Evolutionary conservation across 139 green algal species (phyloP).

Genomic region (Chlamydomonas sp.): DNA sequence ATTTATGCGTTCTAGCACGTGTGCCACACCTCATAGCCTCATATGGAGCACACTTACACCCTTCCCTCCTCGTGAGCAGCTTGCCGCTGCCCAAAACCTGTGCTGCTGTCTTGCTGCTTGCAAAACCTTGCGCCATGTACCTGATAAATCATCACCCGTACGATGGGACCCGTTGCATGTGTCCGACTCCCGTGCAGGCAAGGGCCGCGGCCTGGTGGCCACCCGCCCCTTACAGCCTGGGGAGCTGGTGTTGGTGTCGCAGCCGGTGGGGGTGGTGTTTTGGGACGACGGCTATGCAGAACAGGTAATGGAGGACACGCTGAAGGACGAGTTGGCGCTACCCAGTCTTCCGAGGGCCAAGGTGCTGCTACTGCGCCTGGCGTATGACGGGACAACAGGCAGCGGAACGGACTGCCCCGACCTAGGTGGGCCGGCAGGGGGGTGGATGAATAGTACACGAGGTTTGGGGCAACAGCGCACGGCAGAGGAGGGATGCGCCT

Average conservation of each 20-base stretch:
- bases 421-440: not conserved
- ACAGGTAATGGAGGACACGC: not conserved
- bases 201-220: slow-evolving; percentile 20
- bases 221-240: not conserved
- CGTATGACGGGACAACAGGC: not conserved
- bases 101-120: not conserved
- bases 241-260: slow-evolving; percentile 21
- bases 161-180: no score
- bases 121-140: no score
- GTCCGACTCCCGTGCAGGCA: not conserved
- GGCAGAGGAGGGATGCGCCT: no score
- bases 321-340: no score
- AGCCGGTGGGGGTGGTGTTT: not conserved
- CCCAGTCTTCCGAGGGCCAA: not conserved
- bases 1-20: no score
- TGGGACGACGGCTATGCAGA: not conserved
- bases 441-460: not conserved
- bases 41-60: no score
- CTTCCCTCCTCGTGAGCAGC: no score
- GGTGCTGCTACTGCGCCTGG: slow-evolving; percentile 2
- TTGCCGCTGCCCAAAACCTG: no score
- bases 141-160: not conserved
- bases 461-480: no score
- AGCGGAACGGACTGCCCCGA: not conserved
- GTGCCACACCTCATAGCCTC: no score